A percentile compares a stretch with the other conserved stretches of the same genome.
phyloP scores from a whole-genome alignment of 345 rosid species.

The Alliaria petiolata region DNA sequence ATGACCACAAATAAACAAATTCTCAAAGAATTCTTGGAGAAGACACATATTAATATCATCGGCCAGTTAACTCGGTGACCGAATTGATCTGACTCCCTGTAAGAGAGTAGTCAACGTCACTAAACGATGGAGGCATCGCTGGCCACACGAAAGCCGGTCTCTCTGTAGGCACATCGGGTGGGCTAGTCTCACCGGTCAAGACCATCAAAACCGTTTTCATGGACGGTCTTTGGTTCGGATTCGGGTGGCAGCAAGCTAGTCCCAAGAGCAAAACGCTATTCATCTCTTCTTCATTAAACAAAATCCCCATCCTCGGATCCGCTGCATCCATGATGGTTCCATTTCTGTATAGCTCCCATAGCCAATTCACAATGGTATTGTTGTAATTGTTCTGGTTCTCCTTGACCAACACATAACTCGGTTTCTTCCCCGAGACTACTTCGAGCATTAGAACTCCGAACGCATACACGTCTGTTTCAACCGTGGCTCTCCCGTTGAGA shows the following conservation, averaged over 20 bases:
- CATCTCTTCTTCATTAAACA: constrained; percentile 38
- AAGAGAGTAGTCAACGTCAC: constrained; percentile 36
- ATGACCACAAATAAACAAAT: not conserved
- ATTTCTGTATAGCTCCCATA: constrained; percentile 60
- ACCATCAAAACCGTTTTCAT: constrained; percentile 65
- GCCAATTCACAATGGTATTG: constrained; percentile 56
- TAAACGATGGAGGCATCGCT: constrained; percentile 55
- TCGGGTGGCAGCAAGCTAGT: constrained; percentile 79
- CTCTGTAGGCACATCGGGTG: constrained; percentile 50
- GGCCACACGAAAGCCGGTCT: constrained; percentile 80
- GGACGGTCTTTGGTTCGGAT: constrained; percentile 63
- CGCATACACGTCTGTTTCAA: constrained; percentile 64
- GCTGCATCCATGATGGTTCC: constrained; percentile 48
- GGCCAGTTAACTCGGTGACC: constrained; percentile 40
- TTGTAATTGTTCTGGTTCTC: constrained; percentile 34
- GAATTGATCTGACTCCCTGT: constrained; percentile 31
- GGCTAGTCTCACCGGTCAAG: constrained; percentile 49
- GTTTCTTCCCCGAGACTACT: constrained; percentile 59
- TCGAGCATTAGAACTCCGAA: constrained; percentile 64
- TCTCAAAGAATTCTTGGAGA: not conserved
- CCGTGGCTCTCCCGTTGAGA: constrained; percentile 53
- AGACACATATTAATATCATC: constrained; percentile 29
- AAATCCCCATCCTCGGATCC: constrained; percentile 43
- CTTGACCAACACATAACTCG: constrained; percentile 30
- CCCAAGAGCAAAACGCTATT: constrained; percentile 52